phyloP scores from a whole-genome alignment of 352 stramenopile species.

The Pythium insidiosum region DNA sequence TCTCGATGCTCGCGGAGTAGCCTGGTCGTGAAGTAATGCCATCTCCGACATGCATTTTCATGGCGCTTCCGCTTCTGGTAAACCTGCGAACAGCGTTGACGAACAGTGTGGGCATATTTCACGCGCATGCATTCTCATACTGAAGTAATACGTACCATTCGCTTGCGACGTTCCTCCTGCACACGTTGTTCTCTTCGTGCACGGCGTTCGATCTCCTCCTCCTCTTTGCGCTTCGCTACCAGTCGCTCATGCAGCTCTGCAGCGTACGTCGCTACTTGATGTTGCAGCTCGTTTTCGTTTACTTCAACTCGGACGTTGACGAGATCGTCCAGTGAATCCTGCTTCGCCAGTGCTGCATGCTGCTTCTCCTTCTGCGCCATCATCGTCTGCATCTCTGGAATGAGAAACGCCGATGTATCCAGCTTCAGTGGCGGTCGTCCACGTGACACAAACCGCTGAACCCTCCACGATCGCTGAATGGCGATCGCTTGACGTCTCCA shows the following conservation, averaged over 20 bases:
- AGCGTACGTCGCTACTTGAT: conserved; percentile 34
- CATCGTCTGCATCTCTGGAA: conserved; percentile 26
- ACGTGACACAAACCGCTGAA: conserved; percentile 39
- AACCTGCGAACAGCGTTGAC: too few species aligned
- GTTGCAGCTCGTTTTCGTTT: conserved; percentile 25
- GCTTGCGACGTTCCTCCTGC: conserved; percentile 28
- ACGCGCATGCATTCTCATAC: too few species aligned
- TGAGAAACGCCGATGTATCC: conserved; percentile 25
- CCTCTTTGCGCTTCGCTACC: conserved; percentile 19
- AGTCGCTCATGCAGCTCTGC: conserved; percentile 25
- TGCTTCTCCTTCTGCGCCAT: conserved; percentile 6
- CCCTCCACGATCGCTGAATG: conserved; percentile 26
- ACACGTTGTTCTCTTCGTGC: conserved; percentile 29
- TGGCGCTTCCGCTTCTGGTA: conserved; percentile 23
- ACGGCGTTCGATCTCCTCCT: conserved; percentile 24
- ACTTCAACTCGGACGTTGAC: conserved; percentile 12
- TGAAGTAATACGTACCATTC: conserved; percentile 13
- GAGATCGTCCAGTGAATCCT: conserved; percentile 11
- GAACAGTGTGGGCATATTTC: too few species aligned
- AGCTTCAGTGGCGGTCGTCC: conserved; percentile 30
- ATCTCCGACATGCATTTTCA: conserved; percentile 24
- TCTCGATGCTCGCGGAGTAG: conserved; percentile 16
- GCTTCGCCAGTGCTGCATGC: conserved; percentile 3
- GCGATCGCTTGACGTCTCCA: not conserved
- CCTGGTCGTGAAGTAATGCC: conserved; percentile 27